Evolutionary conservation across 2,329 filamentous ascomycete species (phyloP), one percentile per base, ranked within the genome.

Genomic region (Dothidotthia symphoricarpi): DNA sequence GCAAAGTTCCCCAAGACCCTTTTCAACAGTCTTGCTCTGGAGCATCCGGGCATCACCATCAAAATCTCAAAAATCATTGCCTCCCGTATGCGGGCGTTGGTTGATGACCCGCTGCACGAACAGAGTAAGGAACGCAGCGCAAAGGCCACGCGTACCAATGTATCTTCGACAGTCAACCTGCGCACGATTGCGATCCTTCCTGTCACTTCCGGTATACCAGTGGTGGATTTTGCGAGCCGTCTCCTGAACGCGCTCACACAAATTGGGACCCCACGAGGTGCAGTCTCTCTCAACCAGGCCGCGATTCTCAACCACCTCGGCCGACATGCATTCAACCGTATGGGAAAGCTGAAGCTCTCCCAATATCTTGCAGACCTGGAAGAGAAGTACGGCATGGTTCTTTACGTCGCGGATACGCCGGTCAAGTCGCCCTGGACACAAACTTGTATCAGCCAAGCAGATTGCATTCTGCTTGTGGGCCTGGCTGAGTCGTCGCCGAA

Each of bases 61-160:
- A 96, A 97, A 67, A 95, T 98, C 17, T 97, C 93, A 1, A 98
- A 97, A 67, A 93, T 98, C 53, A 96, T 98, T 56, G 93, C 93
- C 0, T 89, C 90, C 24, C 82, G 93, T 3, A 97, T 98, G 93
- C 78, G 91, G 44, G 80, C 87, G 28, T 70, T 96, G 26, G 81
- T 97, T 14, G 88, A 97, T 53, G 85, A 90, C 54, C 86, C 88
- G 2, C 70, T 87, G 12, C 77, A 81, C 24, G 77, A 84, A 26
- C 75, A 82, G 36, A 75, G 77, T 7, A 81, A 81, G 42, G 85
- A 91, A 35, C 71, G 72, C 30, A 73, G 76, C 4, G 71, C 71
- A n/a, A 72, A 75, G 7, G 76, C 77, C 10, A 69, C 71, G 15
- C 75, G 79, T 1, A 76, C 75, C 24, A 85, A 81, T 42, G 79